Conservation (phyloP, 768 basidiomycete species). For the Boletus subcaerulescens region DNA sequence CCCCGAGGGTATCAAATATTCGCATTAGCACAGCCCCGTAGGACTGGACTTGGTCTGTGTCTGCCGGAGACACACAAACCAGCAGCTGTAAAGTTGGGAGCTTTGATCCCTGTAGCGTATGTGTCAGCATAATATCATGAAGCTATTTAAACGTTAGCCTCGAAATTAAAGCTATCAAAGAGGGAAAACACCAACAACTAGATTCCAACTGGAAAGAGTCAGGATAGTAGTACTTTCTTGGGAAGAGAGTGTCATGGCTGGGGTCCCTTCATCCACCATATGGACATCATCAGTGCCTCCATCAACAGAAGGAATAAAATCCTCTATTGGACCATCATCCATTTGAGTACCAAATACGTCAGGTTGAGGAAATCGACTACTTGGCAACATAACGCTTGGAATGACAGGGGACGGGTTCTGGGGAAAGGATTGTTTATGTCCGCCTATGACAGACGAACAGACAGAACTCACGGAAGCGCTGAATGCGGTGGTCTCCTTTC, state of each 20-base stretch:
- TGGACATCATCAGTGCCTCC: slow-evolving; percentile 34
- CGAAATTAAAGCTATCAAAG: background rate
- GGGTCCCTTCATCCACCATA: slow-evolving; percentile 29
- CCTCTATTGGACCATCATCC: slow-evolving; percentile 9
- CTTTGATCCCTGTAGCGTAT: slow-evolving; percentile 39
- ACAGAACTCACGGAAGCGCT: slow-evolving; percentile 6
- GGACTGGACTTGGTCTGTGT: slow-evolving; percentile 22
- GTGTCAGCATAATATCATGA: slow-evolving; percentile 58
- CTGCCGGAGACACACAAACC: slow-evolving; percentile 35
- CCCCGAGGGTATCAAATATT: slow-evolving; percentile 31
- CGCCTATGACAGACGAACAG: background rate
- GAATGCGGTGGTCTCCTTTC: slow-evolving; percentile 10
- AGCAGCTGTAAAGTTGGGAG: slow-evolving; percentile 54
- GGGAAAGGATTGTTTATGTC: background rate
- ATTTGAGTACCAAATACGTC: slow-evolving; percentile 20
- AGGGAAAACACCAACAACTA: slow-evolving; percentile 43
- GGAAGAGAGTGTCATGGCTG: slow-evolving; percentile 6
- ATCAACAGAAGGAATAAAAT: slow-evolving; percentile 13
- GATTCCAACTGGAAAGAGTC: slow-evolving; percentile 50
- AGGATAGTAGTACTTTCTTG: slow-evolving; percentile 35
- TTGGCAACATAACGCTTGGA: slow-evolving; percentile 23
- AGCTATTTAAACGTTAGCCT: slow-evolving; percentile 39
- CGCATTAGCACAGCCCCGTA: slow-evolving; percentile 45
- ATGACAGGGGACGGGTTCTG: slow-evolving; percentile 15
- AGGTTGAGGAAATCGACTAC: slow-evolving; percentile 10